Evolutionary conservation across 441 rosid genomes (phyloP).

Genomic region (Pelargonium fulgidum): DNA sequence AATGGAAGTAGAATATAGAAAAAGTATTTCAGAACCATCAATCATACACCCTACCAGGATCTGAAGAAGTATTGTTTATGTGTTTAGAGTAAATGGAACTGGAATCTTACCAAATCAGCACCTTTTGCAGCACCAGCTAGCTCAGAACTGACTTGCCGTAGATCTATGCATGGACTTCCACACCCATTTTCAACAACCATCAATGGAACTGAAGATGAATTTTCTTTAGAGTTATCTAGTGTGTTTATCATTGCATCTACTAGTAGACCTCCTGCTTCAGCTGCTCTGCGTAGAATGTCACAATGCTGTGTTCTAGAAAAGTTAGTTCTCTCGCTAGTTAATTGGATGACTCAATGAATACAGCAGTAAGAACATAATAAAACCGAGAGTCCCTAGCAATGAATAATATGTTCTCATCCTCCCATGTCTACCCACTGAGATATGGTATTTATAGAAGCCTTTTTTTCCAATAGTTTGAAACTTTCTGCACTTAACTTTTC

Average conservation of each 20-base stretch:
- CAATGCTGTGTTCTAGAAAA: constrained; percentile 56
- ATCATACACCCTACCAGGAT: background rate
- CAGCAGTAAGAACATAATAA: background rate
- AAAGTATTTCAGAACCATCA: background rate
- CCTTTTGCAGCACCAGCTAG: constrained; percentile 90
- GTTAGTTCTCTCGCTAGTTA: constrained; percentile 17
- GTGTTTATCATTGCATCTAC: constrained; percentile 85
- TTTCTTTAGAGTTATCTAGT: constrained; percentile 55
- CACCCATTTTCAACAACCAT: constrained; percentile 99
- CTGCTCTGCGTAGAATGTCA: constrained; percentile 89
- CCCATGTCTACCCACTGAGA: background rate
- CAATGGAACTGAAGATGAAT: constrained; percentile 61
- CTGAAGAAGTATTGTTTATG: too few species aligned
- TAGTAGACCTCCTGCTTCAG: constrained; percentile 87
- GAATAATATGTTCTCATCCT: background rate
- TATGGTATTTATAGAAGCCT: background rate
- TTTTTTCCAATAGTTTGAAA: background rate
- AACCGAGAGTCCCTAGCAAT: background rate
- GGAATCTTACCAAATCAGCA: constrained; percentile 81
- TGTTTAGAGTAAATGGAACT: background rate
- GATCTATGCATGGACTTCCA: constrained; percentile 97
- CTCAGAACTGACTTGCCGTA: constrained; percentile 97
- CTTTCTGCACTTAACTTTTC: background rate
- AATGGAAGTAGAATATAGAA: background rate
- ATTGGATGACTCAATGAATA: constrained; percentile 4